A percentile compares a stretch with the other conserved stretches of the same genome.
Evolutionary conservation across 495 filamentous ascomycete species (phyloP).

Genomic region (Neurospora africana): DNA sequence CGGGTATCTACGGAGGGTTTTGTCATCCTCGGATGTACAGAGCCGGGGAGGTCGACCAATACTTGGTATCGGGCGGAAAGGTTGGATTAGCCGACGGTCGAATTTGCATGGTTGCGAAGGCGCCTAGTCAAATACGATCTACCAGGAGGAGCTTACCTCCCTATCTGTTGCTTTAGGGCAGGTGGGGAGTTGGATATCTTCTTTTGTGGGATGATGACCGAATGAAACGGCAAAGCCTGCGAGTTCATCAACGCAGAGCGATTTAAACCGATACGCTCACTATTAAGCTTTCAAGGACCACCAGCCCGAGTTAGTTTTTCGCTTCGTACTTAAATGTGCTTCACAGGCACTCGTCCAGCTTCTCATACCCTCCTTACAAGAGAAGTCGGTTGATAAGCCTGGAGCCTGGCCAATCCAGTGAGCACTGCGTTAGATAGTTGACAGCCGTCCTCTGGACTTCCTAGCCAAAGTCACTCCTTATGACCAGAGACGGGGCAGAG

Average conservation of each 20-base stretch:
- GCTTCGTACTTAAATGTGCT: background rate
- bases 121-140: background rate
- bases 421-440: background rate
- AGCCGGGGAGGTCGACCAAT: background rate
- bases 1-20: background rate
- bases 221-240: background rate
- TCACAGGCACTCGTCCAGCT: background rate
- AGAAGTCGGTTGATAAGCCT: background rate
- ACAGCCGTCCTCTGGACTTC: background rate
- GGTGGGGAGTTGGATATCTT: background rate
- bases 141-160: background rate
- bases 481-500: background rate
- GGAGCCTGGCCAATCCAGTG: background rate
- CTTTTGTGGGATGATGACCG: background rate
- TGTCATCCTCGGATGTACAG: background rate
- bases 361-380: background rate
- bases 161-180: background rate
- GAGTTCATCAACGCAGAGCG: background rate
- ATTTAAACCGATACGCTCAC: background rate
- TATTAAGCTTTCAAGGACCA: background rate
- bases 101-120: background rate
- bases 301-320: background rate
- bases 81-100: background rate
- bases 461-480: background rate
- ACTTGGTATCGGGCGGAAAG: background rate